Evolutionary conservation across 768 basidiomycete genomes (phyloP).

Genomic region (Kwoniella sp.): DNA sequence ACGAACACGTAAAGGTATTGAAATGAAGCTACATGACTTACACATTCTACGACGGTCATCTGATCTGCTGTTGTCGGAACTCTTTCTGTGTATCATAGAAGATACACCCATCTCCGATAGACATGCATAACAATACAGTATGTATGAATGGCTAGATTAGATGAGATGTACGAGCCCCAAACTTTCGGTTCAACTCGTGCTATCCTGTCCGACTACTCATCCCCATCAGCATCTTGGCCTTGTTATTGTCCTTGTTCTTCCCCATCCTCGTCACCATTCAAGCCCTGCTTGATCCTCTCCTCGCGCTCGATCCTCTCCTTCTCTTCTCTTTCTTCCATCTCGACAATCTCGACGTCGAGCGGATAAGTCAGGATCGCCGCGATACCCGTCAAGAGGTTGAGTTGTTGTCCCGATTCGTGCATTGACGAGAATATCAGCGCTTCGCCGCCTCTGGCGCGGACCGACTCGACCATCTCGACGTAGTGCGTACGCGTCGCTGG

Average conservation of each 20-base stretch:
- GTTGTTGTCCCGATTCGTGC: conserved; percentile 98
- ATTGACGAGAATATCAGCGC: conserved; percentile 98
- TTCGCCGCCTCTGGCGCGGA: conserved; percentile 84
- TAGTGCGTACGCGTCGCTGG: conserved; percentile 76
- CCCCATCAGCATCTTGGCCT: conserved; percentile 1
- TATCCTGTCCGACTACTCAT: no score
- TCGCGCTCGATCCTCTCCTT: conserved; percentile 43
- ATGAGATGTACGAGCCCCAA: no score
- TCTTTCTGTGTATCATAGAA: no score
- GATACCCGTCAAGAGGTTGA: conserved; percentile 93
- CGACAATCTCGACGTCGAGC: conserved; percentile 90
- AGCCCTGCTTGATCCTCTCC: not conserved
- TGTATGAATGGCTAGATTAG: no score
- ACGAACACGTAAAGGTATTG: no score
- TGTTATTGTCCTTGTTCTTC: conserved; percentile 1
- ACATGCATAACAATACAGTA: no score
- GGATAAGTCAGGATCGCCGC: conserved; percentile 96
- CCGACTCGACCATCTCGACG: conserved; percentile 83
- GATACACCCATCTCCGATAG: no score
- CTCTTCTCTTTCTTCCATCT: conserved; percentile 83
- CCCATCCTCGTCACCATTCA: conserved; percentile 20
- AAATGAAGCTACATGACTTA: no score
- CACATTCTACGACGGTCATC: no score
- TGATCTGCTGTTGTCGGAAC: no score
- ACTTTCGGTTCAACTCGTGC: no score